phyloP scores from a whole-genome alignment of 306 rosid genomes.

The Corylus heterophylla region DNA sequence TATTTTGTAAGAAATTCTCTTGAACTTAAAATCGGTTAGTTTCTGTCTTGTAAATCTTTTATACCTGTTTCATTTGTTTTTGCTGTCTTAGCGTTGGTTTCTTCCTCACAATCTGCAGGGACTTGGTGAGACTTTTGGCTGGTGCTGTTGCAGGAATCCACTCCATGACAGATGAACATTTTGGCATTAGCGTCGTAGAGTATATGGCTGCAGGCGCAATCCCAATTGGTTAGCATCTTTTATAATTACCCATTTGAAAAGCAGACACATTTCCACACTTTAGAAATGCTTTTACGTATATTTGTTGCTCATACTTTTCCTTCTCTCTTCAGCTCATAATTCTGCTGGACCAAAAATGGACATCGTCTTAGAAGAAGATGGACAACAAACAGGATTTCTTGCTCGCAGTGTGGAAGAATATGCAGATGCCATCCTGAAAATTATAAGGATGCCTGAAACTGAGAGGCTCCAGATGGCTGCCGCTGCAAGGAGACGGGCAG shows the following conservation, averaged over 20 bases:
- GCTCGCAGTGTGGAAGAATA: constrained; percentile 71
- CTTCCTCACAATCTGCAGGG: constrained; percentile 51
- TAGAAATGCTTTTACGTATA: neutral
- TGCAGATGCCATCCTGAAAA: constrained; percentile 68
- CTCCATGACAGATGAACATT: constrained; percentile 97
- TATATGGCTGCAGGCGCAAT: constrained; percentile 97
- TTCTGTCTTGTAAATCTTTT: constrained; percentile 7
- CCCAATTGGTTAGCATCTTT: constrained; percentile 71
- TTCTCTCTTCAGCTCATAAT: constrained; percentile 67
- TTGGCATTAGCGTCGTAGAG: constrained; percentile 93
- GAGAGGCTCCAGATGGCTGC: constrained; percentile 77
- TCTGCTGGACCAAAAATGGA: constrained; percentile 99
- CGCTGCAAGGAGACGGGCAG: constrained; percentile 82
- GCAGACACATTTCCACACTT: neutral
- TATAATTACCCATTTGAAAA: constrained; percentile 3
- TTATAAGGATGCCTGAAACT: constrained; percentile 58
- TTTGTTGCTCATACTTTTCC: constrained; percentile 21
- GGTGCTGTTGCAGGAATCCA: constrained; percentile 89
- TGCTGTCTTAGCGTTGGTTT: constrained; percentile 10
- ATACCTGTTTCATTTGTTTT: constrained; percentile 3
- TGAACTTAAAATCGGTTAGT: neutral
- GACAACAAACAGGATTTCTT: constrained; percentile 82
- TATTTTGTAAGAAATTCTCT: neutral
- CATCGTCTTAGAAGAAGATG: constrained; percentile 81
- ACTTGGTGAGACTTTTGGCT: constrained; percentile 67